These are phyloP conservation scores for Skeletonema costatum DNA, from an alignment of 108 stramenopile species.

Conservation along the genomic window DNA sequence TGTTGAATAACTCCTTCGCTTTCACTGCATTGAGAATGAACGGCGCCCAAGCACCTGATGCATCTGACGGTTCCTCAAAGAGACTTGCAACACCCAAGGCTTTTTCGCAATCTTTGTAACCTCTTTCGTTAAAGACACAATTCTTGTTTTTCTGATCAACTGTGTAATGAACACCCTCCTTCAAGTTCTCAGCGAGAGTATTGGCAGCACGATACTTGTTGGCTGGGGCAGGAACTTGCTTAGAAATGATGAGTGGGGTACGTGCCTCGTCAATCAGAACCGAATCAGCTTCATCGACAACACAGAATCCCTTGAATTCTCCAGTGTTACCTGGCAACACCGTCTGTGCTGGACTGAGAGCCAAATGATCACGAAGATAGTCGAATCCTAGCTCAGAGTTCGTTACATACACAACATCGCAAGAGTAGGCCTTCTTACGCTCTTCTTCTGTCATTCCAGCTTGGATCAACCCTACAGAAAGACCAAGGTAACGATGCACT, in stretches of 20 bases:
- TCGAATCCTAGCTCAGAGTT: slow-evolving; percentile 97
- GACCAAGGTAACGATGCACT: slow-evolving; percentile 90
- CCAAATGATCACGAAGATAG: slow-evolving; percentile 91
- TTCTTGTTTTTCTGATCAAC: slow-evolving; percentile 94
- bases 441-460: slow-evolving; percentile 82
- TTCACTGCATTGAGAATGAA: slow-evolving; percentile 90
- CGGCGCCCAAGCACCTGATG: slow-evolving; percentile 85
- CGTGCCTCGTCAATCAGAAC: slow-evolving; percentile 97
- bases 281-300: slow-evolving; percentile 97
- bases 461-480: slow-evolving; percentile 94
- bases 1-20: slow-evolving; percentile 93
- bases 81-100: slow-evolving; percentile 84
- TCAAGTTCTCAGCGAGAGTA: slow-evolving; percentile 79
- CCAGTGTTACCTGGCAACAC: slow-evolving; percentile 73
- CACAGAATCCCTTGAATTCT: slow-evolving; percentile 87
- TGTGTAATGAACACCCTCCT: slow-evolving; percentile 86
- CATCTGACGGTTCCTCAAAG: slow-evolving; percentile 80
- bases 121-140: slow-evolving; percentile 85
- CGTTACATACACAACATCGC: slow-evolving; percentile 95
- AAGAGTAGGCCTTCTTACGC: slow-evolving; percentile 83
- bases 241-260: slow-evolving; percentile 95
- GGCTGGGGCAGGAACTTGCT: slow-evolving; percentile 85
- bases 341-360: slow-evolving; percentile 75
- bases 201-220: slow-evolving; percentile 82
- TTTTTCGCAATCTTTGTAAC: slow-evolving; percentile 85